Evolutionary conservation across 768 basidiomycete species (phyloP).

Genomic region (Coprinopsis marcescibilis): DNA sequence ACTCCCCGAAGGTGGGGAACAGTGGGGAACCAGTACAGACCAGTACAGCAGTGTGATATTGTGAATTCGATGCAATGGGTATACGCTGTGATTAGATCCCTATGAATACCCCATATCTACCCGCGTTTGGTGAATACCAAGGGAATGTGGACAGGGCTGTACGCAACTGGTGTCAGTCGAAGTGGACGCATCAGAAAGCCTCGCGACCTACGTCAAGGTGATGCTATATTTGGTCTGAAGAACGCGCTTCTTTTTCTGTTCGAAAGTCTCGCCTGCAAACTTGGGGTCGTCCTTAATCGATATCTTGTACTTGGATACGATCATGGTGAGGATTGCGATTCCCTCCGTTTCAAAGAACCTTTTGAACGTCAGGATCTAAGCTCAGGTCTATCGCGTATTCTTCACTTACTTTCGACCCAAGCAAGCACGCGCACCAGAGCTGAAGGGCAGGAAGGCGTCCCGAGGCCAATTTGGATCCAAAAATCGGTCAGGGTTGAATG

Average conservation of each 20-base stretch:
- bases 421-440: constrained; percentile 34
- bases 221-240: constrained; percentile 25
- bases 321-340: constrained; percentile 37
- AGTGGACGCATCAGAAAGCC: no score
- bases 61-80: no score
- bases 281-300: constrained; percentile 42
- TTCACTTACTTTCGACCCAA: constrained; percentile 34
- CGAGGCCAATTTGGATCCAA: constrained; percentile 13
- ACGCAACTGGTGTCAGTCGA: no score
- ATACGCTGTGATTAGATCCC: no score
- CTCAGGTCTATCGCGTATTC: background rate
- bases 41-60: no score
- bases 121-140: no score
- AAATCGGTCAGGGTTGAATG: constrained; percentile 25
- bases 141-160: no score
- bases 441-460: constrained; percentile 19
- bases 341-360: constrained; percentile 44
- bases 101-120: no score
- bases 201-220: constrained; percentile 18
- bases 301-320: constrained; percentile 39
- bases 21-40: no score
- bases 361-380: background rate
- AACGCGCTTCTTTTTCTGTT: constrained; percentile 35
- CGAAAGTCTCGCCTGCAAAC: constrained; percentile 38
- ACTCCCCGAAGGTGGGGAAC: no score